Evolutionary conservation across 73 alveolate species (phyloP), one percentile per base, ranked within the genome.

Genomic region (Paramecium octaurelia): DNA sequence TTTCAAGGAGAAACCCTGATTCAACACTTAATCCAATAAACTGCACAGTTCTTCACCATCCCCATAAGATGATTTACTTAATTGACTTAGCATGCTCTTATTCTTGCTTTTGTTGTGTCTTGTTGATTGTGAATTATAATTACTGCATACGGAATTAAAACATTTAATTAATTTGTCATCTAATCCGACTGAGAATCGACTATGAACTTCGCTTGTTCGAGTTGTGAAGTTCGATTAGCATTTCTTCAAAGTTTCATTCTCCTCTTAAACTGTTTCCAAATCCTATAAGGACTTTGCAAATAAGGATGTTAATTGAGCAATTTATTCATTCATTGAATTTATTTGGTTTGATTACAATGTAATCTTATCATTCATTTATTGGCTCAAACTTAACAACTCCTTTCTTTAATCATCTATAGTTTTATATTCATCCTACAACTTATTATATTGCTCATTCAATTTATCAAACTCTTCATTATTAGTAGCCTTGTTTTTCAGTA

Each of bases 231-330:
- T 75, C 6, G 69, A 54, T 29, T 75, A 12, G 18, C 58, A 75
- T 75, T 75, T 75, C 34, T 42, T 75, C 40, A 75, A 34, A 75
- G 36, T 9, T 75, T 75, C 88, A 75, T 75, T 75, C 10, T 75
- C 88, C 18, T 75, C 88, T 38, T 34, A 42, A 9, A 75, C 68
- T 3, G 36, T 38, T 20, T 75, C 88, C n/a, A 75, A 75, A 75
- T 75, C 88, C 2, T 42, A 23, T 38, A 75, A 35, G 16, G 64
- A 75, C 38, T 75, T 75, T 1, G 88, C 58, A 75, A 75, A 75
- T 14, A 75, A 38, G 9, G 20, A 21, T 29, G 88, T 75, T 38
- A 75, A 42, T 6, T 35, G n/a, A 14, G 38, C 34, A 35, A 38
- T 75, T 35, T 35, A 75, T 35, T 29, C 68, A 38, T 75, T 38